phyloP scores from a whole-genome alignment of 1,139 yeast genomes.

The Pichia kudriavzevii region DNA sequence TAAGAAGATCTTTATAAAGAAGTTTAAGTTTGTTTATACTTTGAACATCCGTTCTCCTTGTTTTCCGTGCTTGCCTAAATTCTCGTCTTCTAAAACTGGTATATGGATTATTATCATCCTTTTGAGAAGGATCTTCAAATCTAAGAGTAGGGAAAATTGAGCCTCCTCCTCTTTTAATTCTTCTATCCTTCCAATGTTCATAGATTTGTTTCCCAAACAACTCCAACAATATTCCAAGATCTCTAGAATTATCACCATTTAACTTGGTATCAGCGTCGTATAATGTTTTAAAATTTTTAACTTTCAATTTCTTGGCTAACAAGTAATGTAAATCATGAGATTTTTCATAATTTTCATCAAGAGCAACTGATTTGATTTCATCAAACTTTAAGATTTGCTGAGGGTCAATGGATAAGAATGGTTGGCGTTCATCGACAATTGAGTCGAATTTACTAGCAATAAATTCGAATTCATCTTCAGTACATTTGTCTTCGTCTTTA shows the following conservation, averaged over 20 bases:
- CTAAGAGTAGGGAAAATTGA: conserved; percentile 67
- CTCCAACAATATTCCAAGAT: conserved; percentile 48
- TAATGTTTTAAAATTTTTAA: conserved; percentile 32
- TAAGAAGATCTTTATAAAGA: conserved; percentile 67
- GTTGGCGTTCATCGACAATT: conserved; percentile 73
- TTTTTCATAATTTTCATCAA: conserved; percentile 28
- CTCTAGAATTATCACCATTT: conserved; percentile 33
- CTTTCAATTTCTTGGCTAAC: conserved; percentile 29
- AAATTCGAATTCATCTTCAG: conserved; percentile 82
- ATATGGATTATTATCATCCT: conserved; percentile 87
- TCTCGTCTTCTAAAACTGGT: conserved; percentile 95
- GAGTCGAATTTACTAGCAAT: conserved; percentile 69
- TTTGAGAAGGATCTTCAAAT: conserved; percentile 85
- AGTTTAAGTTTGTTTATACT: conserved; percentile 78
- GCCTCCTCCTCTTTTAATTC: conserved; percentile 63
- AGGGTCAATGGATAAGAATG: conserved; percentile 82
- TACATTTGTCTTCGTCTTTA: conserved; percentile 32
- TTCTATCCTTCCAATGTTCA: conserved; percentile 74
- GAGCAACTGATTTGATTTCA: conserved; percentile 50
- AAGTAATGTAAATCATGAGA: conserved; percentile 28
- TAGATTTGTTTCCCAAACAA: conserved; percentile 64
- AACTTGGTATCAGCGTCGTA: conserved; percentile 45
- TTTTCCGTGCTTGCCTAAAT: conserved; percentile 90
- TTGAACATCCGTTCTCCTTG: conserved; percentile 88
- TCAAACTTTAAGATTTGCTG: conserved; percentile 61